Percentiles rank a stretch among this genome's conserved stretches.
Evolutionary conservation across 2,329 filamentous ascomycete species (phyloP).

Genomic region (Colletotrichum sp.): DNA sequence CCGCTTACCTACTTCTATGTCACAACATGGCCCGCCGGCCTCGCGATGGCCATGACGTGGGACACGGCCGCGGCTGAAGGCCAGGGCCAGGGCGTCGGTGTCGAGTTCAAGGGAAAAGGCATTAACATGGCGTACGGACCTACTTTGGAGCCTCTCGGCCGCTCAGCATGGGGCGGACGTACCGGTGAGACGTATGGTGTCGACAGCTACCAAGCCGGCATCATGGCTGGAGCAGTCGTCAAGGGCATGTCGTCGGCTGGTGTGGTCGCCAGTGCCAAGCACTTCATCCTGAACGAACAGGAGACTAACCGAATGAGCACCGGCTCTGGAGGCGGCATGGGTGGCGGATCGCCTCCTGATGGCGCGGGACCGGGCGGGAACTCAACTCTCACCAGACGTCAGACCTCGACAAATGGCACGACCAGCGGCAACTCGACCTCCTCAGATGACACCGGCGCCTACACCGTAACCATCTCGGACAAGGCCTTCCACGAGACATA

Average conservation of each 20-base stretch:
- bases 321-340: slow-evolving; percentile 46
- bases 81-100: slow-evolving; percentile 60
- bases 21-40: slow-evolving; percentile 60
- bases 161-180: slow-evolving; percentile 27
- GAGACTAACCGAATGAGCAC: slow-evolving; percentile 48
- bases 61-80: slow-evolving; percentile 69
- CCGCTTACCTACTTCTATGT: slow-evolving; percentile 28
- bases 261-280: slow-evolving; percentile 45
- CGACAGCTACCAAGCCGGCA: slow-evolving; percentile 25
- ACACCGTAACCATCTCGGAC: slow-evolving; percentile 32
- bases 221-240: background rate
- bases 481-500: slow-evolving; percentile 30
- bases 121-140: slow-evolving; percentile 29
- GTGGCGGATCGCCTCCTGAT: slow-evolving; percentile 42
- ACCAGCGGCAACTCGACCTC: slow-evolving; percentile 56
- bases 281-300: slow-evolving; percentile 67
- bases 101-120: slow-evolving; percentile 27
- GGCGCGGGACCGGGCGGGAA: background rate
- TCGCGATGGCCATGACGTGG: slow-evolving; percentile 77
- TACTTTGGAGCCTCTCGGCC: slow-evolving; percentile 28
- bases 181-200: slow-evolving; percentile 26
- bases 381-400: slow-evolving; percentile 43
- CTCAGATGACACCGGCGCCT: slow-evolving; percentile 41
- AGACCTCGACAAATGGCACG: slow-evolving; percentile 70
- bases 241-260: background rate